Percentiles rank a stretch among this genome's conserved stretches.
Evolutionary conservation across 164 flowering plant species (phyloP).

Genomic region (Sedum album): DNA sequence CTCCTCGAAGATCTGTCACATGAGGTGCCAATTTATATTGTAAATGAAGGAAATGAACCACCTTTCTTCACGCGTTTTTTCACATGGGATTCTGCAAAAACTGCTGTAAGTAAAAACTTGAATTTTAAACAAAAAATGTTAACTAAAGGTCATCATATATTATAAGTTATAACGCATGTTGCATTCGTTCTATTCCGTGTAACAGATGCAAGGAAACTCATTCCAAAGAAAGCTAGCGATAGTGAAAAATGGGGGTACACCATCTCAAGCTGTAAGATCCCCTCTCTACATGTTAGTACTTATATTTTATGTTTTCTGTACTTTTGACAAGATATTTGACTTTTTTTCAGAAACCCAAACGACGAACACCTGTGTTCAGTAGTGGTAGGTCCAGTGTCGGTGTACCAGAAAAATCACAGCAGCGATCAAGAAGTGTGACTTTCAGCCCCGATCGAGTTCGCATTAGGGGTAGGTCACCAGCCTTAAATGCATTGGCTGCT

Average conservation of each 20-base stretch:
- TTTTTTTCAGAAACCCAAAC: conserved; percentile 63
- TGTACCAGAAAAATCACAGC: too few relatives aligned
- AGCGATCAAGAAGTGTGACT: too few relatives aligned
- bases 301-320: neutral
- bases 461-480: too few relatives aligned
- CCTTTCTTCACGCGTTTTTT: too few relatives aligned
- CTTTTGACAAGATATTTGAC: conserved; percentile 8
- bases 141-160: neutral
- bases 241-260: conserved; percentile 71
- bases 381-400: too few relatives aligned
- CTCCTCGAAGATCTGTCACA: too few relatives aligned
- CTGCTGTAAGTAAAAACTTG: conserved; percentile 48
- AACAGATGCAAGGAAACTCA: too few relatives aligned
- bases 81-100: conserved; percentile 89
- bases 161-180: neutral
- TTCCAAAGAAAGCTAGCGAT: too few relatives aligned
- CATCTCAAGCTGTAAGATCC: conserved; percentile 52
- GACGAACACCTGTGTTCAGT: too few relatives aligned
- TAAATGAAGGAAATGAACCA: too few relatives aligned
- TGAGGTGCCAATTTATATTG: too few relatives aligned
- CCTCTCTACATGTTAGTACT: neutral
- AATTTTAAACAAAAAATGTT: neutral
- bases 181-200: conserved; percentile 11
- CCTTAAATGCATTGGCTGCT: conserved; percentile 94
- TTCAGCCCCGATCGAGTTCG: too few relatives aligned